phyloP scores from a whole-genome alignment of 1,284 basidiomycete species.

The Trametes polyzona region DNA sequence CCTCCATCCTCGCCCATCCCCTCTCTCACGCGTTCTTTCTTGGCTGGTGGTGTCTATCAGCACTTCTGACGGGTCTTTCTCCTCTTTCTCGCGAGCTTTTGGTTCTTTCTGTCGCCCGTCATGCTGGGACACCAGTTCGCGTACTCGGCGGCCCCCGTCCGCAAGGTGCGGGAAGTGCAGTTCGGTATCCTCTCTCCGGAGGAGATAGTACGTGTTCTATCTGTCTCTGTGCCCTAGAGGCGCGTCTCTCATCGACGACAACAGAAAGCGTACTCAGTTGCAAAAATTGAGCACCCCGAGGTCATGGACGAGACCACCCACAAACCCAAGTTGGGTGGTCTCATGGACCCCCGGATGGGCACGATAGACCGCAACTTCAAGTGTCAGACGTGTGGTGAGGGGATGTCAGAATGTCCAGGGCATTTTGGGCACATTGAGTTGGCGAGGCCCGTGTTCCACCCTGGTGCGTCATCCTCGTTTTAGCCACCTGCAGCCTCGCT shows the following conservation, averaged over 20 bases:
- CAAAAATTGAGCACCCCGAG: slow-evolving; percentile 98
- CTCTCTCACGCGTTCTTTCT: slow-evolving; percentile 14
- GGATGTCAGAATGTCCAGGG: slow-evolving; percentile 97
- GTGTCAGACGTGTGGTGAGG: slow-evolving; percentile 99
- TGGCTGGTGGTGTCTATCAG: slow-evolving; percentile 15
- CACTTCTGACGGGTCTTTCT: slow-evolving; percentile 23
- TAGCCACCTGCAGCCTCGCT: background rate
- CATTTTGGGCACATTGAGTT: slow-evolving; percentile 99
- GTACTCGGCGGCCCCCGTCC: slow-evolving; percentile 90
- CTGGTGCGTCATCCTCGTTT: slow-evolving; percentile 61
- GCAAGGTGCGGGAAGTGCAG: slow-evolving; percentile 96
- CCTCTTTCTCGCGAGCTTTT: slow-evolving; percentile 15
- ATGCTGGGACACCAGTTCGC: slow-evolving; percentile 89
- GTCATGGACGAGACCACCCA: slow-evolving; percentile 95
- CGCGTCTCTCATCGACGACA: slow-evolving; percentile 26
- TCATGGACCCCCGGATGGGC: slow-evolving; percentile 98
- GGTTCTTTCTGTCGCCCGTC: slow-evolving; percentile 30
- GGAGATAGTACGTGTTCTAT: slow-evolving; percentile 82
- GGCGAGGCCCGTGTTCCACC: slow-evolving; percentile 95
- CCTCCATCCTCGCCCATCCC: background rate
- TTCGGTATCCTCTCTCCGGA: slow-evolving; percentile 99
- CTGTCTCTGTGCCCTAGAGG: slow-evolving; percentile 17
- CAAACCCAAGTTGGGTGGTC: slow-evolving; percentile 88
- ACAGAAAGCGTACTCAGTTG: slow-evolving; percentile 97
- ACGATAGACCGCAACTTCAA: slow-evolving; percentile 99